Conservation (phyloP, 768 basidiomycete species). For the Suillus bovinus region DNA sequence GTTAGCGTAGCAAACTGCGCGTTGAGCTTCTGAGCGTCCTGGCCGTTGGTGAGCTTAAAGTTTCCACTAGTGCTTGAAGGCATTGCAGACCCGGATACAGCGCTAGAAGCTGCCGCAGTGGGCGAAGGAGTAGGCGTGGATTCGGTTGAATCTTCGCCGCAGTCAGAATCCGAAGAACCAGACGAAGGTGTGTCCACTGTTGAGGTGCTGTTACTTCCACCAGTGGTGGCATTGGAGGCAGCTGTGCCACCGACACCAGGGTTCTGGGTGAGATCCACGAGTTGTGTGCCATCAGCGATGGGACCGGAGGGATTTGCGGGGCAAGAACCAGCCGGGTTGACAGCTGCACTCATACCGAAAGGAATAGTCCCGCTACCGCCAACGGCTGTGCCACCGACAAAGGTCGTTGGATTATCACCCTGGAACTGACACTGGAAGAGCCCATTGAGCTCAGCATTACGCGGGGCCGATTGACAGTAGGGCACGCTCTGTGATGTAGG, state of each 20-base stretch:
- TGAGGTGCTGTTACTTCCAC: constrained; percentile 7
- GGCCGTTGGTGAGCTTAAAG: constrained; percentile 40
- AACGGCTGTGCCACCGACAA: constrained; percentile 43
- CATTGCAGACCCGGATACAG: constrained; percentile 11
- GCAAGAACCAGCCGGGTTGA: constrained; percentile 52
- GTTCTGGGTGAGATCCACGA: constrained; percentile 35
- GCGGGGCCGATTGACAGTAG: constrained; percentile 56
- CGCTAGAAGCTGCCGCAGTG: background rate
- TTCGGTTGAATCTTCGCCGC: constrained; percentile 6
- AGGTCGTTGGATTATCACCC: constrained; percentile 43
- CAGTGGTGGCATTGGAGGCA: background rate
- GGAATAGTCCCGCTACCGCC: constrained; percentile 55
- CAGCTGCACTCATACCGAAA: constrained; percentile 40
- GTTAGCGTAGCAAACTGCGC: constrained; percentile 51
- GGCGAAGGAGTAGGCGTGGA: background rate
- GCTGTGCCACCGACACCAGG: constrained; percentile 31
- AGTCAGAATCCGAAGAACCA: constrained; percentile 6
- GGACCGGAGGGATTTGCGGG: constrained; percentile 48
- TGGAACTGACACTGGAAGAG: constrained; percentile 61
- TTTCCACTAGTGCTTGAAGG: constrained; percentile 2
- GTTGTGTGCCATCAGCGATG: constrained; percentile 49
- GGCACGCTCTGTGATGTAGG: constrained; percentile 45
- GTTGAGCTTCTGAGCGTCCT: constrained; percentile 52
- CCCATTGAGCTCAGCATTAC: constrained; percentile 52
- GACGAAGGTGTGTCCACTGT: constrained; percentile 5